Evolutionary conservation across 2,329 filamentous ascomycete genomes (phyloP).

Genomic region (Diplodia intermedia): DNA sequence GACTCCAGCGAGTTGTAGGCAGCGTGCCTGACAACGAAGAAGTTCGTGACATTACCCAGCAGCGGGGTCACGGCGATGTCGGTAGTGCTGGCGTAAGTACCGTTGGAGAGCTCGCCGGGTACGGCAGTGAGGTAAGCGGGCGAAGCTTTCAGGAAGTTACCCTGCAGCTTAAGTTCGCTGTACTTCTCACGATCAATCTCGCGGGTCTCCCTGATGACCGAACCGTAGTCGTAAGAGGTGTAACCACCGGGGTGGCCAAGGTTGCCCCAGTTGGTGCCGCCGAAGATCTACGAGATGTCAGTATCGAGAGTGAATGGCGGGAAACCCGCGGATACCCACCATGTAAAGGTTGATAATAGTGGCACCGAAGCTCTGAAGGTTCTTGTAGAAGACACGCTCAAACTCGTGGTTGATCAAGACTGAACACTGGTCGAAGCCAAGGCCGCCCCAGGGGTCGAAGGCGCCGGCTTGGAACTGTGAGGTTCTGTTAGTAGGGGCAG

Average conservation of each 20-base stretch:
- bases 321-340: slow-evolving; percentile 53
- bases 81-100: slow-evolving; percentile 47
- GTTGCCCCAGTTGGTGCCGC: slow-evolving; percentile 84
- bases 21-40: slow-evolving; percentile 71
- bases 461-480: slow-evolving; percentile 71
- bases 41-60: slow-evolving; percentile 60
- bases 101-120: slow-evolving; percentile 42
- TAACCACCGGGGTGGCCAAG: slow-evolving; percentile 69
- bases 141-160: slow-evolving; percentile 75
- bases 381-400: slow-evolving; percentile 80
- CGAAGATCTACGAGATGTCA: slow-evolving; percentile 61
- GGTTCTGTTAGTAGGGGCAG: slow-evolving; percentile 26
- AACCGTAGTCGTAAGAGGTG: slow-evolving; percentile 66
- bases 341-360: slow-evolving; percentile 78
- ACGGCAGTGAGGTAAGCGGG: slow-evolving; percentile 68
- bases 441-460: slow-evolving; percentile 77
- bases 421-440: slow-evolving; percentile 71
- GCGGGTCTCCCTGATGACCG: slow-evolving; percentile 72
- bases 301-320: not conserved
- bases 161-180: slow-evolving; percentile 77
- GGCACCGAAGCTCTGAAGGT: slow-evolving; percentile 69
- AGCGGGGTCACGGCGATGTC: slow-evolving; percentile 68
- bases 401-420: slow-evolving; percentile 74
- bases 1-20: slow-evolving; percentile 66
- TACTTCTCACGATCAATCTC: slow-evolving; percentile 76